These are phyloP conservation scores for Breviolum minutum DNA, from an alignment of 73 alveolate genomes.

Conservation along the genomic window DNA sequence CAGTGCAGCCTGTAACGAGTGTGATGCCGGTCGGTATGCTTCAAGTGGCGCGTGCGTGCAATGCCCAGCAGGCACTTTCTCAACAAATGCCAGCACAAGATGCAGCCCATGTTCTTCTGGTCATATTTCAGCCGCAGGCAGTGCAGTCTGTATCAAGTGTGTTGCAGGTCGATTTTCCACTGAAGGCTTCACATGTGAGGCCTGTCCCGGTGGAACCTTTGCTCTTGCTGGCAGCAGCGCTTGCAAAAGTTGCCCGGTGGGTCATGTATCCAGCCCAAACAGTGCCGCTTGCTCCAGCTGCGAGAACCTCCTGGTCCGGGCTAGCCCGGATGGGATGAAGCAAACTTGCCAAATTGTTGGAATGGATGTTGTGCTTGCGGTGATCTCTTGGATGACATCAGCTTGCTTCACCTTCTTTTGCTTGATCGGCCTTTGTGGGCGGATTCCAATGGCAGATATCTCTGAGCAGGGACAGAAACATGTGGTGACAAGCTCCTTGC, in stretches of 20 bases:
- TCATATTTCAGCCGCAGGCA: not conserved
- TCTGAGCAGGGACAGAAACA: constrained; percentile 55
- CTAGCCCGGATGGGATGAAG: not conserved
- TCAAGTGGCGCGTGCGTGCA: not conserved
- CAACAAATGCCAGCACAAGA: not conserved
- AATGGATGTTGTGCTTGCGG: not conserved
- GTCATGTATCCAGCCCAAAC: constrained; percentile 13
- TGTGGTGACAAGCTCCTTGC: constrained; percentile 56
- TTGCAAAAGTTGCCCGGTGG: constrained; percentile 26
- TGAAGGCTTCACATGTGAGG: not conserved
- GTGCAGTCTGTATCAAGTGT: constrained; percentile 20
- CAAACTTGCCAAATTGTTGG: constrained; percentile 21
- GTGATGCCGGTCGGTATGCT: not conserved
- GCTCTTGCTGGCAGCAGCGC: constrained; percentile 10
- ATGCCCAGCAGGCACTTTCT: constrained; percentile 11
- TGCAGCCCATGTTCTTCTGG: constrained; percentile 16
- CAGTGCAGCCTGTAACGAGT: not conserved
- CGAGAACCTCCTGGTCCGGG: not conserved
- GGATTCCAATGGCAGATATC: constrained; percentile 15
- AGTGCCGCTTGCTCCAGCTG: constrained; percentile 30
- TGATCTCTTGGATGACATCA: not conserved
- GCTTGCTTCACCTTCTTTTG: not conserved
- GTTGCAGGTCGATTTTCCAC: constrained; percentile 33
- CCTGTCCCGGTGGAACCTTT: constrained; percentile 51
- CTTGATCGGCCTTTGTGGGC: not conserved